A percentile compares a stretch with the other conserved stretches of the same genome.
These are phyloP conservation scores for Cyanodermella asteris DNA, from an alignment of 2,329 filamentous ascomycete species.

Conservation along the genomic window DNA sequence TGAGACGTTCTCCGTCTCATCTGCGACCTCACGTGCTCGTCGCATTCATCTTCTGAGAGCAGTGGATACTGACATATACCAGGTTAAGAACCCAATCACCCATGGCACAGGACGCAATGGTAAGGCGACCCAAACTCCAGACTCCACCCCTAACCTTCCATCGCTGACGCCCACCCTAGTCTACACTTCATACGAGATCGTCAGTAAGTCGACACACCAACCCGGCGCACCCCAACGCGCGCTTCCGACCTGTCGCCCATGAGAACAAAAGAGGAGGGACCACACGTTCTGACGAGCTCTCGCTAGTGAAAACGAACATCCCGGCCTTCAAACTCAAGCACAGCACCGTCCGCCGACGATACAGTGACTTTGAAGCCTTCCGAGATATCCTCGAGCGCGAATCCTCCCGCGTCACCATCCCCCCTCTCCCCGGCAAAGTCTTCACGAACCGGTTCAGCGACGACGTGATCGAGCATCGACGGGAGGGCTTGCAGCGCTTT, in stretches of 20 bases:
- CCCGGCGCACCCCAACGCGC: too few relatives aligned
- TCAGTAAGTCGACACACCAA: too few relatives aligned
- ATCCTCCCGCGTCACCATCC: constrained; percentile 81
- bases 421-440: constrained; percentile 86
- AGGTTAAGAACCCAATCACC: constrained; percentile 86
- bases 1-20: constrained; percentile 3
- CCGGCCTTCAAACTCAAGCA: constrained; percentile 92
- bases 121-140: too few relatives aligned
- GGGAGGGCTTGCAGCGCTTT: constrained; percentile 84
- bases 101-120: constrained; percentile 78
- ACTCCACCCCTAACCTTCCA: too few relatives aligned
- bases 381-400: constrained; percentile 95
- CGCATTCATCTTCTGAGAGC: constrained; percentile 2
- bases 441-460: constrained; percentile 97
- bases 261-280: too few relatives aligned
- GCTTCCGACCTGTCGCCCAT: too few relatives aligned
- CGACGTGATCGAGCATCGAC: constrained; percentile 86
- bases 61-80: constrained; percentile 6
- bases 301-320: too few relatives aligned
- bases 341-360: constrained; percentile 72
- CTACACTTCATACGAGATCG: constrained; percentile 98
- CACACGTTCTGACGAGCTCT: too few relatives aligned
- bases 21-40: constrained; percentile 2
- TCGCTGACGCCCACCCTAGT: too few relatives aligned
- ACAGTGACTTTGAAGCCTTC: constrained; percentile 97